Conservation (phyloP, 306 rosid species). For the Pachyrhizus erosus region DNA sequence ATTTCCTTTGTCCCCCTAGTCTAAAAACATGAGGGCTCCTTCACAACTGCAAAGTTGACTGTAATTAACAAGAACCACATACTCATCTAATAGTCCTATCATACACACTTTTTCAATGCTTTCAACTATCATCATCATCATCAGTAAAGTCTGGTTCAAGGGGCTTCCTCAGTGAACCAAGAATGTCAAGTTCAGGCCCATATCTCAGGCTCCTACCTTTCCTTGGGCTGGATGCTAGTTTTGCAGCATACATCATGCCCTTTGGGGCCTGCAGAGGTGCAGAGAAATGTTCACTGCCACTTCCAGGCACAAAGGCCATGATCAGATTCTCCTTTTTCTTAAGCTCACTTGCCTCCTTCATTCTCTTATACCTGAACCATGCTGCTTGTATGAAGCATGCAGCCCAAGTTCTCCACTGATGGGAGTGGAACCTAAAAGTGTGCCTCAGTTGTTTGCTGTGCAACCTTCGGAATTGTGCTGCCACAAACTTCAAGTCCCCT, state of each 20-base stretch:
- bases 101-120: background rate
- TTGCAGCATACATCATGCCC: slow-evolving; percentile 40
- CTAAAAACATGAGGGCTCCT: slow-evolving; percentile 29
- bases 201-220: slow-evolving; percentile 55
- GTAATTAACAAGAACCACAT: slow-evolving; percentile 13
- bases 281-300: slow-evolving; percentile 45
- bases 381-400: slow-evolving; percentile 70
- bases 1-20: slow-evolving; percentile 28
- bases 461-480: slow-evolving; percentile 63
- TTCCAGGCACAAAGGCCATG: slow-evolving; percentile 14
- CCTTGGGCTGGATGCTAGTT: slow-evolving; percentile 45
- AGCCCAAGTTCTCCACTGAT: slow-evolving; percentile 74
- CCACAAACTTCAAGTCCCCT: slow-evolving; percentile 60
- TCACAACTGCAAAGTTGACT: slow-evolving; percentile 20
- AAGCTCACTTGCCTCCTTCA: slow-evolving; percentile 51
- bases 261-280: slow-evolving; percentile 46
- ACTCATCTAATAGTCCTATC: background rate
- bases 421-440: slow-evolving; percentile 54
- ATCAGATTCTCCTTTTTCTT: slow-evolving; percentile 41
- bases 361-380: slow-evolving; percentile 63
- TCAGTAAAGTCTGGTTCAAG: slow-evolving; percentile 60
- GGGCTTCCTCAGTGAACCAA: slow-evolving; percentile 59
- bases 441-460: slow-evolving; percentile 62
- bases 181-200: slow-evolving; percentile 51
- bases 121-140: slow-evolving; percentile 42